Evolutionary conservation across 495 filamentous ascomycete genomes (phyloP), one percentile per base, ranked within the genome.

Genomic region (Geopyxis carbonaria): DNA sequence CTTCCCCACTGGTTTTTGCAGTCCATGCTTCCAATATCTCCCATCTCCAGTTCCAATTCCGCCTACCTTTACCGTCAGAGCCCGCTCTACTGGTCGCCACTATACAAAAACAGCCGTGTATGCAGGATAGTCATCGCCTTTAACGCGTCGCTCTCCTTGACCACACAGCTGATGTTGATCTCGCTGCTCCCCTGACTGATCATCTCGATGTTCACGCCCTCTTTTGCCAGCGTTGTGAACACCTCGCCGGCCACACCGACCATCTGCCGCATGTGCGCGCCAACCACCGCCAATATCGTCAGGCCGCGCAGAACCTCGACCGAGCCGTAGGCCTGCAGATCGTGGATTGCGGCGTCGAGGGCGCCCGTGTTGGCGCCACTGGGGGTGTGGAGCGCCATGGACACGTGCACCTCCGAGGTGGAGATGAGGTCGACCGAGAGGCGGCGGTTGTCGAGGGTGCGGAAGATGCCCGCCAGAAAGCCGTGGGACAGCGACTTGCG

Each of bases 151-250:
- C 78, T 68, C 50, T 81, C 81, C 50, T 89, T 81, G 49, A 97
- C 91, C 5, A 97, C 89, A 58, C 89, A 95, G 10, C 81, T 89
- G 38, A 97, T 97, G 58, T 93, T 94, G 61, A 97, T 97, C 65
- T 97, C 89, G 52, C 85, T 93, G 30, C 85, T 84, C 86, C 83
- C 84, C 69, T 93, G 86, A 16, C 80, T 87, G 42, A 94, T 94
- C 86, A 94, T 93, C 61, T 94, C 86, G 48, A 93, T 84, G 58
- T 94, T 94, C 42, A 94, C 72, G 46, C 75, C 73, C 55, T 80
- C 70, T 47, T 92, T 80, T 19, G 86, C 89, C 18, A 97, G 64
- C 2, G 84, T 85, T 13, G 76, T 74, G 56, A 92, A 92, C 77
- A 92, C 91, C 36, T 67, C 70, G 6, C 89, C 89, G 2, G 80